Percentiles rank a stretch among this genome's conserved stretches.
Evolutionary conservation across 1,284 basidiomycete genomes (phyloP).

Genomic region (Ganoderma resinaceum): DNA sequence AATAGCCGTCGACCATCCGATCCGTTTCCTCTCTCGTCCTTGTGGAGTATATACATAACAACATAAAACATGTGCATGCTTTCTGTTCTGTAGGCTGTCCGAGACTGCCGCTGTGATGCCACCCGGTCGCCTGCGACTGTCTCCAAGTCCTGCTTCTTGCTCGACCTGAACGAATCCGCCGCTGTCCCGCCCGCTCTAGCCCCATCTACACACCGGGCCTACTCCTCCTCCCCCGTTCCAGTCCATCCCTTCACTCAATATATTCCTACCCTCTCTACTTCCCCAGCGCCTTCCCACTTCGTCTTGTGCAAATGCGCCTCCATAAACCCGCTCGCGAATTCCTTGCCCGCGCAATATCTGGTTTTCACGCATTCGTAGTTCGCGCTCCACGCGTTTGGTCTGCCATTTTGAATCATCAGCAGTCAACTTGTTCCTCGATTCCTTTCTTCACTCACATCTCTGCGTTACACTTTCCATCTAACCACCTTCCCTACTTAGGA

Average conservation of each 20-base stretch:
- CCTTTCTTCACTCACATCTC: constrained; percentile 29
- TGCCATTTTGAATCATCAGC: constrained; percentile 7
- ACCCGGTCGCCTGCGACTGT: background rate
- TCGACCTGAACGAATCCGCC: background rate
- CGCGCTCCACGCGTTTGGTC: constrained; percentile 32
- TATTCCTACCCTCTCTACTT: background rate
- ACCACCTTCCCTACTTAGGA: constrained; percentile 28
- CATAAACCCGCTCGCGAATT: constrained; percentile 35
- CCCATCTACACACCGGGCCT: constrained; percentile 23
- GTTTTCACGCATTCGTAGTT: constrained; percentile 35
- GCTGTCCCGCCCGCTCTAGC: background rate
- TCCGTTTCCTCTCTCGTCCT: background rate
- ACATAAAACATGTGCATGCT: too few relatives aligned
- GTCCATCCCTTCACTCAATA: background rate
- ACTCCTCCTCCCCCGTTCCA: constrained; percentile 30
- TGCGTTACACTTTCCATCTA: constrained; percentile 30
- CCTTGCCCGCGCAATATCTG: constrained; percentile 32
- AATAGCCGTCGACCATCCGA: too few relatives aligned
- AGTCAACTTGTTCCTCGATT: too few relatives aligned
- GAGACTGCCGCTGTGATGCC: too few relatives aligned
- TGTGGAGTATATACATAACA: too few relatives aligned
- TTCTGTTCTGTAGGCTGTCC: too few relatives aligned
- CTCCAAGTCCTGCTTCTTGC: background rate
- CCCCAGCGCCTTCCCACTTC: background rate
- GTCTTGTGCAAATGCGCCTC: constrained; percentile 23